Conservation (phyloP, 805 yeast species). For the Candida ulmi region DNA sequence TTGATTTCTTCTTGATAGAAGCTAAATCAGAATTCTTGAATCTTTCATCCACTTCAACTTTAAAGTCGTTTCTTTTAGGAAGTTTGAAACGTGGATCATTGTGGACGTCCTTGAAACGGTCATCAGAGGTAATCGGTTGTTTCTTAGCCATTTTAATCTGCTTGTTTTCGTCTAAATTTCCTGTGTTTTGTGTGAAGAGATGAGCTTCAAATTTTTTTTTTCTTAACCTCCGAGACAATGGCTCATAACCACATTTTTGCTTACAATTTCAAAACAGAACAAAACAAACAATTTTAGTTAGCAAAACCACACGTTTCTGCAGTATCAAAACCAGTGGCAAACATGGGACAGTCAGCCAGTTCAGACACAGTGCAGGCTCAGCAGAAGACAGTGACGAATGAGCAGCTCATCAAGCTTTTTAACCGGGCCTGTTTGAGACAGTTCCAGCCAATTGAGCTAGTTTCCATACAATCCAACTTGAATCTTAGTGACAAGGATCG, state of each 20-base stretch:
- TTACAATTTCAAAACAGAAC: too few relatives aligned
- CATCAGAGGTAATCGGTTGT: conserved; percentile 44
- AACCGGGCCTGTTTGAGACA: conserved; percentile 27
- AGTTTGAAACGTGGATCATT: conserved; percentile 84
- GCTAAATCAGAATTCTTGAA: conserved; percentile 61
- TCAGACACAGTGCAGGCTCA: conserved; percentile 1
- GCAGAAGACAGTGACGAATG: conserved; percentile 9
- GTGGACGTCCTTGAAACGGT: conserved; percentile 73
- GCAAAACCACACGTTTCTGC: too few relatives aligned
- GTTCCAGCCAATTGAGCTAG: conserved; percentile 29
- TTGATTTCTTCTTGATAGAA: conserved; percentile 50
- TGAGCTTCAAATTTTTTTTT: conserved; percentile 3
- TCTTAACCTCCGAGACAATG: not conserved
- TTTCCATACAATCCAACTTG: conserved; percentile 23
- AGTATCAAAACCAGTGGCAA: too few relatives aligned
- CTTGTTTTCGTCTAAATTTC: too few relatives aligned
- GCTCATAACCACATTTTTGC: not conserved
- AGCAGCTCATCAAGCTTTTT: conserved; percentile 23
- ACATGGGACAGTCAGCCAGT: conserved; percentile 23
- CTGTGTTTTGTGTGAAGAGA: too few relatives aligned
- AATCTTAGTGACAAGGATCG: conserved; percentile 17
- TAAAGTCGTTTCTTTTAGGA: conserved; percentile 63
- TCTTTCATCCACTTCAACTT: conserved; percentile 79
- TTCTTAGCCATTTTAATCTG: conserved; percentile 1
- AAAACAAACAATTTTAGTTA: too few relatives aligned